Percentiles rank a stretch among this genome's conserved stretches.
Evolutionary conservation across 306 rosid genomes (phyloP).

Genomic region (Cucumis hystrix): DNA sequence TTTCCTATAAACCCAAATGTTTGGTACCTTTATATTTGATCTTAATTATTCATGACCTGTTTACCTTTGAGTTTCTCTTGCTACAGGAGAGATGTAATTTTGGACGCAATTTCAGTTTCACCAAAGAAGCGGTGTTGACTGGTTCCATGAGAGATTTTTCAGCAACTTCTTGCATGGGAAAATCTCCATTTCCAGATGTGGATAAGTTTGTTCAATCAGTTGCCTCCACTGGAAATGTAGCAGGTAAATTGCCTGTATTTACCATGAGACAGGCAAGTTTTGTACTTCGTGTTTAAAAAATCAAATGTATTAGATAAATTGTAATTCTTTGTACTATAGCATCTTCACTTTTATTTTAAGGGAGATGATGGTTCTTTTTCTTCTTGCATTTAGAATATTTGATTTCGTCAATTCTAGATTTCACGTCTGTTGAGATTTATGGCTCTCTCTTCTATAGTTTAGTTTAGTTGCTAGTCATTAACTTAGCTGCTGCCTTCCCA

Average conservation of each 20-base stretch:
- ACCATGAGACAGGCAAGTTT: background rate
- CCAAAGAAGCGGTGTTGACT: slow-evolving; percentile 23
- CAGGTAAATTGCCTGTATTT: slow-evolving; percentile 29
- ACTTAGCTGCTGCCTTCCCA: slow-evolving; percentile 19
- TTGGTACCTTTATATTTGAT: background rate
- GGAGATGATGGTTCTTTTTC: background rate
- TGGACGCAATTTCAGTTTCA: slow-evolving; percentile 16
- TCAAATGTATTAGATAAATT: background rate
- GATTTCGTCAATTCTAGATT: background rate
- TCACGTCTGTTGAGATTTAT: background rate
- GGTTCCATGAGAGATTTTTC: slow-evolving; percentile 36
- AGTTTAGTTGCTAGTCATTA: slow-evolving; percentile 1
- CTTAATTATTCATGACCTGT: background rate
- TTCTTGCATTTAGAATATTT: background rate
- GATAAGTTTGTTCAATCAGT: slow-evolving; percentile 57
- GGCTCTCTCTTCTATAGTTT: background rate
- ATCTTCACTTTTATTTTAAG: background rate
- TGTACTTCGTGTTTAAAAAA: background rate
- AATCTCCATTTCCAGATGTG: slow-evolving; percentile 70
- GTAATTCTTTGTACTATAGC: background rate
- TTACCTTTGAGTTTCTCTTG: slow-evolving; percentile 1
- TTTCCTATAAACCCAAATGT: background rate
- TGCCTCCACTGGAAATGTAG: slow-evolving; percentile 50
- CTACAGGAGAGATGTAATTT: slow-evolving; percentile 42
- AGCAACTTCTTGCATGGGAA: slow-evolving; percentile 51